phyloP scores from a whole-genome alignment of 805 yeast species.

The Pichia manshurica region DNA sequence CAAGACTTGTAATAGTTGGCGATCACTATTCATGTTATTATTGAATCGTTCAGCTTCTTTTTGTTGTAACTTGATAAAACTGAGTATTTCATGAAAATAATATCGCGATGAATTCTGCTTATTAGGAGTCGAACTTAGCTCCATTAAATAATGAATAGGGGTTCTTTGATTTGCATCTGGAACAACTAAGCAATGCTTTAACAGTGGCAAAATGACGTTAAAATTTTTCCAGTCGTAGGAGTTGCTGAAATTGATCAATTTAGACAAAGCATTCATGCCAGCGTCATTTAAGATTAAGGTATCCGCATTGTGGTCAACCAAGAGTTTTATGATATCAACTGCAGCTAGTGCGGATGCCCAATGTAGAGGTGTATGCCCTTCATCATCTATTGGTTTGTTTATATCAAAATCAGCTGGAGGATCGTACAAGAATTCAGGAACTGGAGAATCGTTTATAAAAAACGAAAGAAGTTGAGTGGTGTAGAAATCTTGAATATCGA shows the following conservation, averaged over 20 bases:
- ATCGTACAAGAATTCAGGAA: conserved; percentile 36
- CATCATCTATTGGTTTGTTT: conserved; percentile 66
- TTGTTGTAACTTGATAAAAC: conserved; percentile 27
- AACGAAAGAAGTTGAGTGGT: conserved; percentile 41
- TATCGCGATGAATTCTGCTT: conserved; percentile 47
- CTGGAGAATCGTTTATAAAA: conserved; percentile 43
- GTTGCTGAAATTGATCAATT: conserved; percentile 65
- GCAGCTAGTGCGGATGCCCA: conserved; percentile 85
- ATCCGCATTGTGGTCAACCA: conserved; percentile 53
- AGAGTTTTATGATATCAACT: conserved; percentile 48
- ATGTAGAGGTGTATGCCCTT: conserved; percentile 76
- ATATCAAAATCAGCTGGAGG: conserved; percentile 63
- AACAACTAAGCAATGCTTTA: conserved; percentile 61
- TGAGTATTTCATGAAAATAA: conserved; percentile 38
- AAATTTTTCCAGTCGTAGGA: conserved; percentile 62
- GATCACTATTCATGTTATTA: conserved; percentile 24
- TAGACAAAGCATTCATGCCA: conserved; percentile 68
- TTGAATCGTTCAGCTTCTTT: conserved; percentile 26
- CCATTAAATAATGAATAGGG: conserved; percentile 65
- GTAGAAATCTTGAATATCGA: conserved; percentile 26
- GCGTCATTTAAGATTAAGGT: conserved; percentile 45
- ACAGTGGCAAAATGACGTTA: conserved; percentile 48
- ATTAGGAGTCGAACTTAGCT: conserved; percentile 39
- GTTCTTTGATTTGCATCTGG: conserved; percentile 70
- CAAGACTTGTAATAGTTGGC: conserved; percentile 47